Conservation (phyloP, 495 filamentous ascomycete genomes). For the Aspergillus ellipticus region DNA sequence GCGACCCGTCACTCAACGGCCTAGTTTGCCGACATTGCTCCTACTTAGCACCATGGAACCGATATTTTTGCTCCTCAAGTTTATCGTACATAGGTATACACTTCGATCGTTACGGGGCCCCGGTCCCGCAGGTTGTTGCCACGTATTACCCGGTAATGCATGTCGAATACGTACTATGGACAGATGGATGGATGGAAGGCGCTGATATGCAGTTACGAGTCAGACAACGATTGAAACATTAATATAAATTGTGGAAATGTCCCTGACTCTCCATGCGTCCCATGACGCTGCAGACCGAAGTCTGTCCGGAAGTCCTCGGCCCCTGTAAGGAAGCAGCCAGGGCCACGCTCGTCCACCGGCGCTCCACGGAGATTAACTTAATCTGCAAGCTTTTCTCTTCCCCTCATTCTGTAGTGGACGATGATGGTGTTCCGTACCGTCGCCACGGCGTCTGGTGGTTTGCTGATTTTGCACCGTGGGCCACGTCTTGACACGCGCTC, state of each 20-base stretch:
- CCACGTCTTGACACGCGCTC: neutral
- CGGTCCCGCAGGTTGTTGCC: neutral
- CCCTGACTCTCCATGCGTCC: neutral
- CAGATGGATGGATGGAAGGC: neutral
- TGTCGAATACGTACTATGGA: neutral
- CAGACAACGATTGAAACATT: neutral
- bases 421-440: neutral
- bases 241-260: neutral
- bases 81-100: slow-evolving; percentile 10
- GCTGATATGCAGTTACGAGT: slow-evolving; percentile 1
- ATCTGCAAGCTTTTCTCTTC: slow-evolving; percentile 9
- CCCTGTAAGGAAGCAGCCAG: neutral
- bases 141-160: slow-evolving; percentile 8
- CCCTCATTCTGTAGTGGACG: neutral
- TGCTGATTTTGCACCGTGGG: neutral
- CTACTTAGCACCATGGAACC: neutral
- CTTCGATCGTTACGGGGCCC: slow-evolving; percentile 8
- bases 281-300: neutral
- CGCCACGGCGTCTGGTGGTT: neutral
- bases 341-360: slow-evolving; percentile 2
- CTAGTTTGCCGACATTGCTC: neutral
- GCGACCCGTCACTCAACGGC: slow-evolving; percentile 5
- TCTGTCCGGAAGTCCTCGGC: neutral
- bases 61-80: slow-evolving; percentile 4
- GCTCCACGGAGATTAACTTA: slow-evolving; percentile 12